phyloP scores from a whole-genome alignment of 345 rosid species.

The Hibiscus trionum region DNA sequence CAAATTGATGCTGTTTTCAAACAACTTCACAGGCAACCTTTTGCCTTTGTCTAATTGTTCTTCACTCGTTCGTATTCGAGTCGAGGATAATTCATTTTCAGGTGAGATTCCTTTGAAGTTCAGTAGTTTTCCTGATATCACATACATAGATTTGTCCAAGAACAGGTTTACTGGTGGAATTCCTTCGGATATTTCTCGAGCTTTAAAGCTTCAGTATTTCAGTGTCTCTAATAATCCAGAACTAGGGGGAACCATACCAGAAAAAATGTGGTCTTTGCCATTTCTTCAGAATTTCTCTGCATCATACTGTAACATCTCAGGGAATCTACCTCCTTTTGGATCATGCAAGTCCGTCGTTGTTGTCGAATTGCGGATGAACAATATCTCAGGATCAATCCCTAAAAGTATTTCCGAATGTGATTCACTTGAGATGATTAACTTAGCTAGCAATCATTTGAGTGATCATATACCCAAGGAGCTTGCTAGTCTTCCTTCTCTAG shows the following conservation, averaged over 20 bases:
- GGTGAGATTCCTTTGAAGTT: constrained; percentile 69
- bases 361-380: constrained; percentile 56
- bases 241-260: constrained; percentile 59
- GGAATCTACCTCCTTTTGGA: constrained; percentile 50
- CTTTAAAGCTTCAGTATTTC: constrained; percentile 63
- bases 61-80: constrained; percentile 74
- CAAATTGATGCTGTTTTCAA: constrained; percentile 79
- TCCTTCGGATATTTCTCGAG: constrained; percentile 50
- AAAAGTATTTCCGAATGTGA: constrained; percentile 48
- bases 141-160: constrained; percentile 68
- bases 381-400: constrained; percentile 44
- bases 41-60: constrained; percentile 66
- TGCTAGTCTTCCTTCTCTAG: constrained; percentile 43
- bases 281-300: constrained; percentile 79
- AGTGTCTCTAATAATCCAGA: constrained; percentile 61
- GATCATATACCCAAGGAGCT: constrained; percentile 54
- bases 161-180: constrained; percentile 71
- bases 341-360: constrained; percentile 57
- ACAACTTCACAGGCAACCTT: constrained; percentile 54
- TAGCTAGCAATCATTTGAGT: constrained; percentile 43
- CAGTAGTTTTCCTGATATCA: constrained; percentile 47
- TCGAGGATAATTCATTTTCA: constrained; percentile 78
- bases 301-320: constrained; percentile 52
- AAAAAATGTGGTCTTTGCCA: constrained; percentile 48
- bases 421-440: constrained; percentile 44